Percentiles rank a stretch among this genome's conserved stretches.
Conservation (phyloP, 352 stramenopile species). For the Globisporangium yorkense region DNA sequence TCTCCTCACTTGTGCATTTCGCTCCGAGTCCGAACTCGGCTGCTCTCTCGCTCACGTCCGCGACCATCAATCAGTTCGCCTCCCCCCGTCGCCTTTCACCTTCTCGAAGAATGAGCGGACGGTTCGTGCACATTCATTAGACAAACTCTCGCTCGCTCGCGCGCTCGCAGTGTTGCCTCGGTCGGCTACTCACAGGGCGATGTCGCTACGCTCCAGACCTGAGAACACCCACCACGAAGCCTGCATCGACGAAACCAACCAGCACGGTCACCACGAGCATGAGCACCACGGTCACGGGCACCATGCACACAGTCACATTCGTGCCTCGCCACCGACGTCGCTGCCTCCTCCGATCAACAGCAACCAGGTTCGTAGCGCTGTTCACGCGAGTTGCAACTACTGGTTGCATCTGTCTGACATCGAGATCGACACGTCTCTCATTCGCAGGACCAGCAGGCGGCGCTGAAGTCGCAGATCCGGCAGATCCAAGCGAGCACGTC, state of each 20-base stretch:
- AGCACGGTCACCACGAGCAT: not conserved
- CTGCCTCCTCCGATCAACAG: constrained; percentile 47
- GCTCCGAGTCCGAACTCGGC: not conserved
- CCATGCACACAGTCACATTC: constrained; percentile 14
- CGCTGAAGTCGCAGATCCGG: constrained; percentile 67
- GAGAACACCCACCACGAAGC: constrained; percentile 4
- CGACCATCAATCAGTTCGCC: not conserved
- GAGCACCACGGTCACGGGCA: not conserved
- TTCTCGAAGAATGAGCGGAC: not conserved
- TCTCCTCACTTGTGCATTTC: constrained; percentile 6
- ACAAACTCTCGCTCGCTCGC: not conserved
- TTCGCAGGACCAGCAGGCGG: constrained; percentile 39
- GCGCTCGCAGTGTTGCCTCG: not conserved
- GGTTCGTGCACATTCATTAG: not conserved
- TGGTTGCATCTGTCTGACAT: not conserved
- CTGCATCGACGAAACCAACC: constrained; percentile 9
- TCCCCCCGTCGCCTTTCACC: not conserved
- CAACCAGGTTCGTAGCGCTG: constrained; percentile 28
- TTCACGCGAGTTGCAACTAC: not conserved
- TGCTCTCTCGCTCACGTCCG: constrained; percentile 1
- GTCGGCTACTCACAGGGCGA: not conserved
- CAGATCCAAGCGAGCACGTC: constrained; percentile 75
- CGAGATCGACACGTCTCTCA: not conserved
- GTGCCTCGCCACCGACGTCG: constrained; percentile 11
- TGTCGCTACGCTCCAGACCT: constrained; percentile 1